These are phyloP conservation scores for Colletotrichum liriopes DNA, from an alignment of 2,329 filamentous ascomycete species.

Conservation along the genomic window DNA sequence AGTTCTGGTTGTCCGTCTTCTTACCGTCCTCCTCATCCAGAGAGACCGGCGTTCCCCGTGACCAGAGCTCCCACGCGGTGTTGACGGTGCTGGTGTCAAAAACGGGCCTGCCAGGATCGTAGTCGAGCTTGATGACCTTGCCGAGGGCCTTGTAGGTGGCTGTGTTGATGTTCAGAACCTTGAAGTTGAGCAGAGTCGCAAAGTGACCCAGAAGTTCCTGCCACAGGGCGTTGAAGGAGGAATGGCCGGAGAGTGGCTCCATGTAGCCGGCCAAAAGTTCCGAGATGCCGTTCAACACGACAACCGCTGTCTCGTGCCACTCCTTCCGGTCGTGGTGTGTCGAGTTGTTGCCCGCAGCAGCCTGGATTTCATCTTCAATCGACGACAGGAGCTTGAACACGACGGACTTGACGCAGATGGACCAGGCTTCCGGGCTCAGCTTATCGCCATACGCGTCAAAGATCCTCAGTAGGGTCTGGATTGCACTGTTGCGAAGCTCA, in stretches of 20 bases:
- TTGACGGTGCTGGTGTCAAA: constrained; percentile 70
- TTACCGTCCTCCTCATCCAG: constrained; percentile 55
- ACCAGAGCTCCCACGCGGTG: constrained; percentile 80
- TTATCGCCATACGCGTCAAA: constrained; percentile 92
- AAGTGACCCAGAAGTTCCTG: constrained; percentile 80
- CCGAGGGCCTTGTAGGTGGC: constrained; percentile 79
- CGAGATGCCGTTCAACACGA: constrained; percentile 81
- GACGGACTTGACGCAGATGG: constrained; percentile 84
- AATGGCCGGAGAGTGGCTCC: constrained; percentile 76
- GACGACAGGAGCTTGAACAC: constrained; percentile 84
- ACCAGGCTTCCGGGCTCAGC: constrained; percentile 84
- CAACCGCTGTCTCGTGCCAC: constrained; percentile 83
- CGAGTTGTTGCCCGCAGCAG: constrained; percentile 54
- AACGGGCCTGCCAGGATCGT: constrained; percentile 65
- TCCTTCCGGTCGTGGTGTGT: constrained; percentile 61
- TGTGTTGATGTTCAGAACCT: constrained; percentile 79
- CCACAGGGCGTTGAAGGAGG: constrained; percentile 83
- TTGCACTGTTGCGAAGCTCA: constrained; percentile 87
- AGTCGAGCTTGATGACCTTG: constrained; percentile 70
- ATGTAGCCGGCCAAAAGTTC: constrained; percentile 84
- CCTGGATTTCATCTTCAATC: constrained; percentile 72
- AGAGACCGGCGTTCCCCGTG: constrained; percentile 70
- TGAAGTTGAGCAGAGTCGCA: constrained; percentile 73
- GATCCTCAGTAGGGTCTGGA: constrained; percentile 91
- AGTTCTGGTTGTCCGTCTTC: constrained; percentile 80